A percentile compares a stretch with the other conserved stretches of the same genome.
These are phyloP conservation scores for Heliamphora pulchella DNA, from an alignment of 179 eudicot species.

Conservation along the genomic window DNA sequence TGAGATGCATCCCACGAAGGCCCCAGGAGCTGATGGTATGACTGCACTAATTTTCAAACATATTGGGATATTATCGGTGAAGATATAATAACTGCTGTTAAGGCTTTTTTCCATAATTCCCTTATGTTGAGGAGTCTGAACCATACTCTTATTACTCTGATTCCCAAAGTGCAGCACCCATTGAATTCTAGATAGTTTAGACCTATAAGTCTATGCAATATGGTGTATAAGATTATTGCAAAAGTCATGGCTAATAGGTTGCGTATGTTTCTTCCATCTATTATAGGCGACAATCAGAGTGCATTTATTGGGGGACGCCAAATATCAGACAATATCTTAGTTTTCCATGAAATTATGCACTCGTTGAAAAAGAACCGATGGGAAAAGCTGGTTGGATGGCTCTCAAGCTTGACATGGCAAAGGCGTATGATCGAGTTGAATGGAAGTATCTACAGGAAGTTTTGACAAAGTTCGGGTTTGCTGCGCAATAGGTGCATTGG, in stretches of 20 bases:
- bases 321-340: neutral
- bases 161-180: neutral
- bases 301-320: neutral
- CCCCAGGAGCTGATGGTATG: neutral
- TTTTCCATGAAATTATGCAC: neutral
- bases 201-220: neutral
- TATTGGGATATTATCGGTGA: neutral
- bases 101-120: neutral
- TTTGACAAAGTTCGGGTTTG: no score
- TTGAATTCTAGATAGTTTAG: neutral
- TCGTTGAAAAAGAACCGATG: neutral
- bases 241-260: neutral
- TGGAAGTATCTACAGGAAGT: no score
- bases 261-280: neutral
- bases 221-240: neutral
- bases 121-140: neutral
- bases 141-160: neutral
- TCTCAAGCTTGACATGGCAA: neutral
- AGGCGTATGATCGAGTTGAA: neutral
- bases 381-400: neutral
- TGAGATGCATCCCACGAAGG: neutral
- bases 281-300: neutral
- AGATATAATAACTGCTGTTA: neutral
- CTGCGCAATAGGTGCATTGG: no score
- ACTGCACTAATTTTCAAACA: neutral